Percentiles rank a stretch among this genome's conserved stretches.
Evolutionary conservation across 2,329 filamentous ascomycete species (phyloP).

Genomic region (Cryphonectria parasitica): DNA sequence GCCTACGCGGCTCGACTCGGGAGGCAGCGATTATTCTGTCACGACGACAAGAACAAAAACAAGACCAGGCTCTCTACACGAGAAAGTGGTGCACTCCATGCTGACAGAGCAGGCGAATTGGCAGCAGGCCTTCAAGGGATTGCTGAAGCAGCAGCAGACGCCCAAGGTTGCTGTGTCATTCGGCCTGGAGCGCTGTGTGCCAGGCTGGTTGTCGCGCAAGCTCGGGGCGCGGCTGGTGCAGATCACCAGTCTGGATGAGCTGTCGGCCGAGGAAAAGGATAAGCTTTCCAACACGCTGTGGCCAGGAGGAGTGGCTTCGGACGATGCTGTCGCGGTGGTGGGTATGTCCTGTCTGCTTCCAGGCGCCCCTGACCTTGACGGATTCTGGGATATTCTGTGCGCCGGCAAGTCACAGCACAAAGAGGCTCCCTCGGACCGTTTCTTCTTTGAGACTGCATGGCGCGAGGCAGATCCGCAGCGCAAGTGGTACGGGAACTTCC

Average conservation of each 20-base stretch:
- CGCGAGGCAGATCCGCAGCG: slow-evolving; percentile 4
- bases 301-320: neutral
- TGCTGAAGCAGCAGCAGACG: neutral
- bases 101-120: slow-evolving; percentile 8
- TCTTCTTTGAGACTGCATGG: slow-evolving; percentile 25
- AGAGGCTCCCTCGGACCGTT: slow-evolving; percentile 11
- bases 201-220: neutral
- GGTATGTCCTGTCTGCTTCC: slow-evolving; percentile 43
- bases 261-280: neutral
- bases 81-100: neutral
- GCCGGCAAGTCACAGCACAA: slow-evolving; percentile 22
- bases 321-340: slow-evolving; percentile 42
- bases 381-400: slow-evolving; percentile 31
- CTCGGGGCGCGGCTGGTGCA: neutral
- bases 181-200: slow-evolving; percentile 3
- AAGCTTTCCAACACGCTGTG: neutral
- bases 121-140: neutral
- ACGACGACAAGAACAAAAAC: neutral
- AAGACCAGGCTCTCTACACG: neutral
- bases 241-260: neutral
- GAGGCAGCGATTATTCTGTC: neutral
- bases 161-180: neutral
- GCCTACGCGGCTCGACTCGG: neutral
- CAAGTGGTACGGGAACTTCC: slow-evolving; percentile 34
- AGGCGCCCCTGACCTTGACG: slow-evolving; percentile 31